These are phyloP conservation scores for Claviceps digitariae DNA, from an alignment of 2,329 filamentous ascomycete genomes.

Conservation along the genomic window DNA sequence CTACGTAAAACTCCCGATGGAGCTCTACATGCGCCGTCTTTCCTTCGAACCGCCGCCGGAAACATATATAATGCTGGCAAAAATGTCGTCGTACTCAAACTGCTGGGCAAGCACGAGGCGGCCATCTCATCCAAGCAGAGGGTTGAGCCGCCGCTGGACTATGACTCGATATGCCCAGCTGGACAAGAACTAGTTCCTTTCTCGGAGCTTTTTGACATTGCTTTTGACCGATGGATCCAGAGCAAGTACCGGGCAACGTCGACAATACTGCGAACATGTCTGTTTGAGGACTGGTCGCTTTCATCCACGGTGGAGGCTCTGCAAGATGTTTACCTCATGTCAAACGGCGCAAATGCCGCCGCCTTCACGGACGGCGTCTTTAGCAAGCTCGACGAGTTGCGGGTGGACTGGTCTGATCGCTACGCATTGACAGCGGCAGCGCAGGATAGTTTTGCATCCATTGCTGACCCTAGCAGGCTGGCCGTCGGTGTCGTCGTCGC, in stretches of 20 bases:
- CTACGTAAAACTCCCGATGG: conserved; percentile 49
- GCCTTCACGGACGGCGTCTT: conserved; percentile 58
- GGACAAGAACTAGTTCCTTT: conserved; percentile 48
- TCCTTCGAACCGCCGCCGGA: conserved; percentile 53
- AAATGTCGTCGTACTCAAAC: conserved; percentile 70
- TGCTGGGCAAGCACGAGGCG: conserved; percentile 43
- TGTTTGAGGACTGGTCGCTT: conserved; percentile 59
- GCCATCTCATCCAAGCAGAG: conserved; percentile 15
- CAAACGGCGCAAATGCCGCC: conserved; percentile 55
- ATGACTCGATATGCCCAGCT: conserved; percentile 39
- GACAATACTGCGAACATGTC: conserved; percentile 45
- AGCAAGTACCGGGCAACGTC: conserved; percentile 61
- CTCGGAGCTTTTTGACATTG: conserved; percentile 55
- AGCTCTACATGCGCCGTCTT: conserved; percentile 55
- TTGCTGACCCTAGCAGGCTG: conserved; percentile 48
- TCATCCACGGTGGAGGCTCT: conserved; percentile 51
- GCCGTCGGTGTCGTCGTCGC: conserved; percentile 41
- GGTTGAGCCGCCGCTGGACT: conserved; percentile 37
- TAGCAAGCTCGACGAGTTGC: conserved; percentile 52
- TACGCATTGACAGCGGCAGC: conserved; percentile 69
- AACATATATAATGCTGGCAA: conserved; percentile 83
- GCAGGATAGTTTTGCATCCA: conserved; percentile 52
- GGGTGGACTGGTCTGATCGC: conserved; percentile 59
- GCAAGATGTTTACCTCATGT: conserved; percentile 61
- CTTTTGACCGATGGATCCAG: conserved; percentile 65